Conservation (phyloP, 2,329 filamentous ascomycete genomes). For the Phoma sp. region DNA sequence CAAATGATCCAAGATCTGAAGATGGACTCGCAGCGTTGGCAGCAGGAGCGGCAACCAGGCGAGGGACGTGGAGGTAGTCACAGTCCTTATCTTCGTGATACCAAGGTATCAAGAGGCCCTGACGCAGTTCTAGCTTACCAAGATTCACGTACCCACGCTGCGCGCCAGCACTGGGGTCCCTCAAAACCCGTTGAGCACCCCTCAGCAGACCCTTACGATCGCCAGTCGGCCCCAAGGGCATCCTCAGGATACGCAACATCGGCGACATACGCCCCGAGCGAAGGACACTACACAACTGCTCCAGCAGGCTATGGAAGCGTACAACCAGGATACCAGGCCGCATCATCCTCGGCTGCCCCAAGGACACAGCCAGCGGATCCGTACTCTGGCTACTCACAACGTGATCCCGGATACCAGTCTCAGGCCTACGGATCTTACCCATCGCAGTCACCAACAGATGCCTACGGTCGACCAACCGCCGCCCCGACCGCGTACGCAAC, state of each 20-base stretch:
- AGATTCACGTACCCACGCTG: slow-evolving; percentile 53
- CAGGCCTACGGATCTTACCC: slow-evolving; percentile 37
- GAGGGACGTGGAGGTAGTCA: slow-evolving; percentile 57
- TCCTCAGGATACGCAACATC: slow-evolving; percentile 11
- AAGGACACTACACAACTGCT: slow-evolving; percentile 45
- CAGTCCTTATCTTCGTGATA: slow-evolving; percentile 49
- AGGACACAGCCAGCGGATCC: slow-evolving; percentile 44
- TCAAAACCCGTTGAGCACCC: slow-evolving; percentile 37
- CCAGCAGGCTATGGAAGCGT: slow-evolving; percentile 36
- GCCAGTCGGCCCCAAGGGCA: slow-evolving; percentile 14
- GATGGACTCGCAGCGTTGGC: slow-evolving; percentile 57
- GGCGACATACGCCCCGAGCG: slow-evolving; percentile 26
- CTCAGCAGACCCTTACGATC: slow-evolving; percentile 20
- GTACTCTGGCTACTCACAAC: slow-evolving; percentile 36
- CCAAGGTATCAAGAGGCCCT: slow-evolving; percentile 54
- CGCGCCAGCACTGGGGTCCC: slow-evolving; percentile 53
- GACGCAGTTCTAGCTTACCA: slow-evolving; percentile 55
- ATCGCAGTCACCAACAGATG: slow-evolving; percentile 37
- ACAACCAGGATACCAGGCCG: slow-evolving; percentile 37
- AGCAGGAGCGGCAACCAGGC: slow-evolving; percentile 41
- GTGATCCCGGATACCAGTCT: slow-evolving; percentile 16
- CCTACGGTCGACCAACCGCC: slow-evolving; percentile 33
- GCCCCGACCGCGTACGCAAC: slow-evolving; percentile 33
- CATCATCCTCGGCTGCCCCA: slow-evolving; percentile 33
- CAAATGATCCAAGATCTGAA: slow-evolving; percentile 60